Evolutionary conservation across 1,139 yeast genomes (phyloP).

Genomic region (Hansenula sp.): DNA sequence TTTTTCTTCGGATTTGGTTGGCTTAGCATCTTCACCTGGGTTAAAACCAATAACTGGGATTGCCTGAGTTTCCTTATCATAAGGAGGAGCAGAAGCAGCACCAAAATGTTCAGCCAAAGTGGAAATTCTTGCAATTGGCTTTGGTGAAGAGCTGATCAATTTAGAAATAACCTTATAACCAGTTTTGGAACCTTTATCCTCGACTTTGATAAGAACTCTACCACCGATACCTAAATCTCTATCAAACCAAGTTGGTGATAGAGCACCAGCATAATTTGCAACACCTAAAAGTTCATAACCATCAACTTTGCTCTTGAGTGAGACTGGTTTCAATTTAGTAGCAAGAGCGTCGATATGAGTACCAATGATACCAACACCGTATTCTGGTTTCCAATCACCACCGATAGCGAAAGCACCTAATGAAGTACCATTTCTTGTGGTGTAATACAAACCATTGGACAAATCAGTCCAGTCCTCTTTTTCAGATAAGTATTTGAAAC

Average conservation of each 20-base stretch:
- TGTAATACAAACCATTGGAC: conserved; percentile 46
- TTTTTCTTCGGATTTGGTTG: conserved; percentile 55
- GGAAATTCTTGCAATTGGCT: conserved; percentile 63
- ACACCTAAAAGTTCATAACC: conserved; percentile 64
- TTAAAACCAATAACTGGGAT: conserved; percentile 56
- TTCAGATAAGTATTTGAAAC: conserved; percentile 52
- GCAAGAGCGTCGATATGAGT: conserved; percentile 59
- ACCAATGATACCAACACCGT: conserved; percentile 58
- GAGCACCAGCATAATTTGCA: conserved; percentile 62
- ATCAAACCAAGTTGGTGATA: conserved; percentile 55
- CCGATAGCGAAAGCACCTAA: conserved; percentile 58
- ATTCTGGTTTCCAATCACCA: conserved; percentile 46
- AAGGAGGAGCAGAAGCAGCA: conserved; percentile 42
- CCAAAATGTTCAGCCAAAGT: conserved; percentile 68
- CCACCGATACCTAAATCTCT: conserved; percentile 70
- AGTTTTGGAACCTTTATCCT: conserved; percentile 15
- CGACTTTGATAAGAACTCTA: conserved; percentile 40
- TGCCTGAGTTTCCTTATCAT: conserved; percentile 57
- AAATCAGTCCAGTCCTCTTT: conserved; percentile 39
- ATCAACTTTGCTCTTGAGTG: conserved; percentile 41
- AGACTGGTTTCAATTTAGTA: conserved; percentile 53
- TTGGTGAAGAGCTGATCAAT: conserved; percentile 53
- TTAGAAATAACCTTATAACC: conserved; percentile 33
- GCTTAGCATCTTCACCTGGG: conserved; percentile 31
- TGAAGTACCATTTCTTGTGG: conserved; percentile 51